Base-by-base conservation (phyloP, 805 yeast species). In the Yarrowia divulgata region DNA sequence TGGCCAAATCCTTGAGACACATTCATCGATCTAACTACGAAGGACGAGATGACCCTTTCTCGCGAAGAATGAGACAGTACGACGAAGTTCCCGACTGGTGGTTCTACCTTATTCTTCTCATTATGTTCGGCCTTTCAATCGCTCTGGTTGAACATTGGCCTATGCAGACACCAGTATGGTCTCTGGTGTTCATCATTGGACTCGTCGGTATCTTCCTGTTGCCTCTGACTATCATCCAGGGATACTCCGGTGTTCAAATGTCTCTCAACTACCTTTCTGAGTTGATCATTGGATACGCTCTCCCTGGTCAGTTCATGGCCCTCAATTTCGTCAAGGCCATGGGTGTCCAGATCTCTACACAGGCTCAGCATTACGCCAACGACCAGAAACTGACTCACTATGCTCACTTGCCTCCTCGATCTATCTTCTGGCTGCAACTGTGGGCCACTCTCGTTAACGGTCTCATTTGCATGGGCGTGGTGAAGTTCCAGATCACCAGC, bases 41-140 rank as follows among this genome's bases (percentile, higher is more conserved):
- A 16, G 70, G 57, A 12, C 13, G 70, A 48, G 60, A 73, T 37
- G 76, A 73, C 48, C 67, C 72, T 14, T 72, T 71, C 60, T 60
- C 68, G 19, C 42, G 70, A 45, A 79, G 86, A 73, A 86, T 85
- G 87, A 75, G 73, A 50, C 79, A 77, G 68, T 88, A 89, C 75
- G 83, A 83, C 37, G 92, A 89, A 71, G 91, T 88, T 18, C 95
- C 96, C 0, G 90, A 87, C 72, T 87, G 88, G 88, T 88, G 92
- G 91, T 89, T 84, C 45, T 69, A 85, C 14, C 72, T 79, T 16
- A 80, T 88, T 34, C 78, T 87, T 9, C 71, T 80, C 1, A 77
- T 84, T 49, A 77, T 83, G 77, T 82, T 75, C 32, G 78, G 79
- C 0, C 79, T 86, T 34, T 60, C 67, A 13, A 43, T 60, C 13